These are phyloP conservation scores for Colletotrichum gigasporum DNA, from an alignment of 2,329 filamentous ascomycete species.

Conservation along the genomic window DNA sequence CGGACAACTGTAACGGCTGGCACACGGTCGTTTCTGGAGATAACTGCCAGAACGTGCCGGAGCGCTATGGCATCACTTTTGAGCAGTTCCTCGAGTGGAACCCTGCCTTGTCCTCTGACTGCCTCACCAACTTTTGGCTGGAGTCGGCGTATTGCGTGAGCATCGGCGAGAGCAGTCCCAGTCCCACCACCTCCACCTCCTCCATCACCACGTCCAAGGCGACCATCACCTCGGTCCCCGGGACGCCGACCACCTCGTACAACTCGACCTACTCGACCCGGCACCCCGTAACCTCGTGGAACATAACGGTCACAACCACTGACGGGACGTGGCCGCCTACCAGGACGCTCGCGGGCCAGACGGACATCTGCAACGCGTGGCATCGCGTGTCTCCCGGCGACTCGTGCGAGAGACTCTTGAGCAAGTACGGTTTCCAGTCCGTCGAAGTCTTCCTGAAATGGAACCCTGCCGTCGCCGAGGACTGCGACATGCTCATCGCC, in stretches of 20 bases:
- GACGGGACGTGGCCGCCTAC: slow-evolving; percentile 31
- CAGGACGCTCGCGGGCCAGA: slow-evolving; percentile 33
- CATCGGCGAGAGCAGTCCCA: slow-evolving; percentile 16
- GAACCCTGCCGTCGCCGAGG: slow-evolving; percentile 27
- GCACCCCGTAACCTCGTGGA: slow-evolving; percentile 14
- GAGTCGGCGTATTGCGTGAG: slow-evolving; percentile 40
- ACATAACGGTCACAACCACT: slow-evolving; percentile 14
- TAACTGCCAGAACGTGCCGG: slow-evolving; percentile 30
- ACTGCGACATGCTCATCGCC: slow-evolving; percentile 27
- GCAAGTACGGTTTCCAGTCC: not conserved
- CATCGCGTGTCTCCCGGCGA: slow-evolving; percentile 17
- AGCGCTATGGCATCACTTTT: slow-evolving; percentile 34
- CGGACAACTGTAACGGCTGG: slow-evolving; percentile 20
- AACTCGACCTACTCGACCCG: slow-evolving; percentile 15
- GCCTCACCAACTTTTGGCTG: slow-evolving; percentile 37
- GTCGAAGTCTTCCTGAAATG: slow-evolving; percentile 4
- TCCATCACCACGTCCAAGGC: slow-evolving; percentile 18
- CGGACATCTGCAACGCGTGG: slow-evolving; percentile 29
- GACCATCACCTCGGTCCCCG: not conserved
- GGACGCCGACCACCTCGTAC: too few relatives aligned
- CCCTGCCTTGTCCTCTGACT: slow-evolving; percentile 37
- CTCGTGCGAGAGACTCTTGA: slow-evolving; percentile 15
- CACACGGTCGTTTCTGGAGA: slow-evolving; percentile 32
- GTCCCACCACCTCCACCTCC: slow-evolving; percentile 7
- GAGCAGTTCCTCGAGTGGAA: slow-evolving; percentile 38